A percentile compares a stretch with the other conserved stretches of the same genome.
Conservation (phyloP, 2,329 filamentous ascomycete genomes). For the Cladobotryum mycophilum region DNA sequence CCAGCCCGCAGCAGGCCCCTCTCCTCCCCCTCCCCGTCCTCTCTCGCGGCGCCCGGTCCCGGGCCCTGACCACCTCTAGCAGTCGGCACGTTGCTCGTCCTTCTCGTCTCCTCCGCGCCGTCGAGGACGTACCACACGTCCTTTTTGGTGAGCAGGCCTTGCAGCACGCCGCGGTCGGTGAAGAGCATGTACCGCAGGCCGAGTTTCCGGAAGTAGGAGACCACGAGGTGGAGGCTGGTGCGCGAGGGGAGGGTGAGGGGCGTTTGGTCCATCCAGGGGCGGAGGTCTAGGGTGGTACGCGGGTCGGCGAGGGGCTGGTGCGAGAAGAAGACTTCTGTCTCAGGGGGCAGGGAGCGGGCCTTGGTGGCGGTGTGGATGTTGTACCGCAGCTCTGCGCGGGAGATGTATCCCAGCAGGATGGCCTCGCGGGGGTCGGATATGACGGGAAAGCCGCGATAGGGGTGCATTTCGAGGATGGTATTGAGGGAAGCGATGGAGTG, state of each 20-base stretch:
- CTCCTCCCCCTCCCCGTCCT: conserved; percentile 35
- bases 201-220: conserved; percentile 90
- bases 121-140: conserved; percentile 93
- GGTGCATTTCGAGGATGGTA: conserved; percentile 63
- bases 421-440: conserved; percentile 72
- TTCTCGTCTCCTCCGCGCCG: conserved; percentile 59
- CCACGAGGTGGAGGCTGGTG: conserved; percentile 73
- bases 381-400: conserved; percentile 79
- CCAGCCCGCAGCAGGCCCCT: conserved; percentile 35
- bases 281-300: conserved; percentile 70
- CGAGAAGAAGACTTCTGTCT: conserved; percentile 76
- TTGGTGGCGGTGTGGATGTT: conserved; percentile 56
- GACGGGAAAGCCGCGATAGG: conserved; percentile 87
- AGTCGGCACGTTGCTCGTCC: conserved; percentile 26
- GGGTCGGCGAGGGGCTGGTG: conserved; percentile 79
- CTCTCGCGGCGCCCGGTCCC: conserved; percentile 22
- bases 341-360: conserved; percentile 54
- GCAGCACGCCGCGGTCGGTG: conserved; percentile 70
- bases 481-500: conserved; percentile 77
- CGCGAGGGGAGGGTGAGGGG: conserved; percentile 81
- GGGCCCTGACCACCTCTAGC: conserved; percentile 2
- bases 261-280: conserved; percentile 99
- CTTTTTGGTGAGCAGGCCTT: conserved; percentile 91
- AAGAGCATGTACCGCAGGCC: conserved; percentile 88
- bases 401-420: conserved; percentile 86